Percentiles rank a stretch among this genome's conserved stretches.
These are phyloP conservation scores for Periconia macrospinosa DNA, from an alignment of 2,329 filamentous ascomycete species.

Conservation along the genomic window DNA sequence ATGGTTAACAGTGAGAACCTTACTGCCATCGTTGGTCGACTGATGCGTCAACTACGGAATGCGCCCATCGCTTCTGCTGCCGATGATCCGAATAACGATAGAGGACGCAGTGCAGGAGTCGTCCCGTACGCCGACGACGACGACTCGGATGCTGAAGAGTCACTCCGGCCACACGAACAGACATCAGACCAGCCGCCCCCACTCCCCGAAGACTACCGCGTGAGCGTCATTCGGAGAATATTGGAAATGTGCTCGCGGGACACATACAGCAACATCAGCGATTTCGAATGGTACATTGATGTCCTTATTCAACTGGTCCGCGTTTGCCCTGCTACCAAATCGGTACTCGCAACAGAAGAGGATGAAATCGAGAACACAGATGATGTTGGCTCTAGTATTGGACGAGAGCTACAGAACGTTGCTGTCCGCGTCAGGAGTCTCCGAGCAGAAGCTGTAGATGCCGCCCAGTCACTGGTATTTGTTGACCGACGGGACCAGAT, in stretches of 20 bases:
- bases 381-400: slow-evolving; percentile 70
- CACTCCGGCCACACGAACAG: slow-evolving; percentile 55
- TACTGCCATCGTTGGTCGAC: slow-evolving; percentile 77
- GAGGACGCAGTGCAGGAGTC: slow-evolving; percentile 45
- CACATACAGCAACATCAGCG: slow-evolving; percentile 80
- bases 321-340: slow-evolving; percentile 58
- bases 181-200: slow-evolving; percentile 56
- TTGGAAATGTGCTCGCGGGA: slow-evolving; percentile 86
- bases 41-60: slow-evolving; percentile 81
- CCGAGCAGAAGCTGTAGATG: slow-evolving; percentile 75
- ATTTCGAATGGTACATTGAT: slow-evolving; percentile 98
- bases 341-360: slow-evolving; percentile 22
- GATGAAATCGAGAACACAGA: slow-evolving; percentile 27
- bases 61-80: slow-evolving; percentile 59
- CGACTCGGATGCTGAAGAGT: slow-evolving; percentile 59
- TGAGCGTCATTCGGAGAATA: slow-evolving; percentile 80
- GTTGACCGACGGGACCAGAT: slow-evolving; percentile 62
- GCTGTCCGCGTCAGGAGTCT: slow-evolving; percentile 89
- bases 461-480: slow-evolving; percentile 75
- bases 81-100: slow-evolving; percentile 52
- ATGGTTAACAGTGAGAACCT: slow-evolving; percentile 93
- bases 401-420: slow-evolving; percentile 83
- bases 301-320: slow-evolving; percentile 83
- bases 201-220: slow-evolving; percentile 82
- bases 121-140: slow-evolving; percentile 58